A percentile compares a stretch with the other conserved stretches of the same genome.
These are phyloP conservation scores for Parachaetomium inaequale DNA, from an alignment of 495 filamentous ascomycete species.

Conservation along the genomic window DNA sequence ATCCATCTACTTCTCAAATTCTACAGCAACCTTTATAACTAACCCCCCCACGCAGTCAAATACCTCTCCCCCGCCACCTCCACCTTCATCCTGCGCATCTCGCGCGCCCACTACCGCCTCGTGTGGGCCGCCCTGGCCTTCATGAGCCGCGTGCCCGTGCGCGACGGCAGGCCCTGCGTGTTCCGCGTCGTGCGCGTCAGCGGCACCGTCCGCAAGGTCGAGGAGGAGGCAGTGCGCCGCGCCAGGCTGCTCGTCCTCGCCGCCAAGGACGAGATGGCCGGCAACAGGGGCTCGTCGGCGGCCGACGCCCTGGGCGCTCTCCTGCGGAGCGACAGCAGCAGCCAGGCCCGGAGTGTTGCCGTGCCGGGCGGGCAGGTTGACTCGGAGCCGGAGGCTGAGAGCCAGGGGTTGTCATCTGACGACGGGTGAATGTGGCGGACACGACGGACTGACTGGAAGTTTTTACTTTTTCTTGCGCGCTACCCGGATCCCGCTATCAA, in stretches of 20 bases:
- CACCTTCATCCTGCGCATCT: slow-evolving; percentile 81
- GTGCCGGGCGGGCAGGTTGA: slow-evolving; percentile 45
- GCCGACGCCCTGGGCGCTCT: slow-evolving; percentile 40
- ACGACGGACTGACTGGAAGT: not conserved
- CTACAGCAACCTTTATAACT: not conserved
- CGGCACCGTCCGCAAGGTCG: slow-evolving; percentile 87
- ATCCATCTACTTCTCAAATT: slow-evolving; percentile 10
- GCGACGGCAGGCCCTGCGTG: slow-evolving; percentile 59
- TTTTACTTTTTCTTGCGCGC: slow-evolving; percentile 30
- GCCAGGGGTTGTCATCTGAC: slow-evolving; percentile 26
- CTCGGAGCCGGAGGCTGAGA: slow-evolving; percentile 49
- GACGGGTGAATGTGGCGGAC: slow-evolving; percentile 19
- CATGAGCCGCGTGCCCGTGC: slow-evolving; percentile 64
- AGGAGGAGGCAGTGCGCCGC: slow-evolving; percentile 79
- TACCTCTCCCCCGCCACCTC: slow-evolving; percentile 91
- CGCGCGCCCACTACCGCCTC: slow-evolving; percentile 73
- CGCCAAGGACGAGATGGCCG: slow-evolving; percentile 46
- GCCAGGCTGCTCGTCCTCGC: slow-evolving; percentile 67
- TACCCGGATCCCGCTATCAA: slow-evolving; percentile 27
- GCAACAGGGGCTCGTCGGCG: slow-evolving; percentile 27
- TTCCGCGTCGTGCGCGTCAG: slow-evolving; percentile 87
- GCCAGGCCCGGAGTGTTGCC: slow-evolving; percentile 36
- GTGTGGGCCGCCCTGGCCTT: slow-evolving; percentile 88
- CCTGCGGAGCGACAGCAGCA: slow-evolving; percentile 32
- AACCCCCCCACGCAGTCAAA: slow-evolving; percentile 59